Base-by-base conservation (phyloP, 257 asterid genomes). In the Ajuga chamaepitys region DNA sequence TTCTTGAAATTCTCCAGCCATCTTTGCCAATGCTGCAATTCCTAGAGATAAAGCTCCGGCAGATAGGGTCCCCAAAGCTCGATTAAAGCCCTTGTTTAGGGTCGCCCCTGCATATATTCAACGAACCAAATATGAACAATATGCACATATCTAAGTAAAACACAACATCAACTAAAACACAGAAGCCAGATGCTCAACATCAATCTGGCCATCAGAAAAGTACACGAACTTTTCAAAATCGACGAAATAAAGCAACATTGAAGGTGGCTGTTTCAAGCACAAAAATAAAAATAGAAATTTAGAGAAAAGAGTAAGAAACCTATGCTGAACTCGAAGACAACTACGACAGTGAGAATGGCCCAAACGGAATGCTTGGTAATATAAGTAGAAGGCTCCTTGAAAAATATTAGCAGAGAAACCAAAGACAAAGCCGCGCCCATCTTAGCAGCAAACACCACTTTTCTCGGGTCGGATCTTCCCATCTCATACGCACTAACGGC, bases 271-370 rank as follows among this genome's bases (percentile, higher is more conserved):
- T 16, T 58, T 18, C 48, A 38, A 62, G 52, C 5, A 25, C 20
- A 47, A 28, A 5, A 81, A 3, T 6, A 32, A 1, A 1, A 20
- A 40, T 38, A 35, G 32, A 12, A 32, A 18, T 30, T 0, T 4
- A 24, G 60, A 16, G 4, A 60, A 14, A 21, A 58, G 9, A 8
- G 37, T 7, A 20, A 51, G 34, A 53, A 4, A 91, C 98, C 98
- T 60, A 88, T 83, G 81, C 98, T 92, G 75, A 92, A 92, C 72
- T 92, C 98, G 61, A 92, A 92, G 5, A 91, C 96, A 21, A 91
- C 96, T 1, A 91, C 92, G 3, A 91, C 98, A 0, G 96, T 87
- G 28, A 87, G 86, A 51, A 87, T 84, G 5, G 95, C 95, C 95
- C 95, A 87, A 68, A 87, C 70, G 54, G 89, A 81, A 54, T 78